A percentile compares a stretch with the other conserved stretches of the same genome.
These are phyloP conservation scores for Trichoderma semiorbis DNA, from an alignment of 2,329 filamentous ascomycete genomes.

Conservation along the genomic window DNA sequence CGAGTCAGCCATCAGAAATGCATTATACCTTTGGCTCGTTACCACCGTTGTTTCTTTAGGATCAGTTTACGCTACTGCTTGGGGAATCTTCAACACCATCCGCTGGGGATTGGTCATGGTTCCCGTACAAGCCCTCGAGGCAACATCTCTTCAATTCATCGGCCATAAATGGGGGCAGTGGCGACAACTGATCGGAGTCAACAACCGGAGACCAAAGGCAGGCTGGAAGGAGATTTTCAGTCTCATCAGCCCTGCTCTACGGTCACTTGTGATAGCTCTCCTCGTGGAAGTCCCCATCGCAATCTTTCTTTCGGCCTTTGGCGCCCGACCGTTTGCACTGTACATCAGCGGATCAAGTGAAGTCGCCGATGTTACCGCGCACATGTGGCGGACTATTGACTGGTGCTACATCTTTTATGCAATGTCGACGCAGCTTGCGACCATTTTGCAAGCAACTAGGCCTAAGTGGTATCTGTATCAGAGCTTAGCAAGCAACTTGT, in stretches of 20 bases:
- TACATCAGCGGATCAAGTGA: constrained; percentile 56
- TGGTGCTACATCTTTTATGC: constrained; percentile 71
- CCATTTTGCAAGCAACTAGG: constrained; percentile 60
- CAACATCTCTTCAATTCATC: constrained; percentile 61
- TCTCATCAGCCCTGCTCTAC: constrained; percentile 51
- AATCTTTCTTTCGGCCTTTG: constrained; percentile 58
- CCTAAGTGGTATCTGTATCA: constrained; percentile 68
- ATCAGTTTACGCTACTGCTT: constrained; percentile 64
- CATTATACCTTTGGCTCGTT: constrained; percentile 69
- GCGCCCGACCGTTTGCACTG: constrained; percentile 56
- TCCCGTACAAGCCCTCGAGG: constrained; percentile 64
- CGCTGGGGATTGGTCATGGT: constrained; percentile 74
- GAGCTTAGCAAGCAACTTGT: constrained; percentile 61
- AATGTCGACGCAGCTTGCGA: constrained; percentile 60
- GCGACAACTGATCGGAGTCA: constrained; percentile 31
- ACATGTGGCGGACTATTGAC: constrained; percentile 63
- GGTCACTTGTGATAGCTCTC: constrained; percentile 52
- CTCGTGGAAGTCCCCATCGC: constrained; percentile 59
- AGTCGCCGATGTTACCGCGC: constrained; percentile 58
- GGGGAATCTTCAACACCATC: constrained; percentile 72
- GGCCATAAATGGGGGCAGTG: constrained; percentile 62
- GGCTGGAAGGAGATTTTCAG: constrained; percentile 23
- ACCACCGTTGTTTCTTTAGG: constrained; percentile 62
- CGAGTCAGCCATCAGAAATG: constrained; percentile 65
- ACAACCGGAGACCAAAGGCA: constrained; percentile 22